Conservation (phyloP, 1,284 basidiomycete genomes). For the Nidula niveotomentosa region DNA sequence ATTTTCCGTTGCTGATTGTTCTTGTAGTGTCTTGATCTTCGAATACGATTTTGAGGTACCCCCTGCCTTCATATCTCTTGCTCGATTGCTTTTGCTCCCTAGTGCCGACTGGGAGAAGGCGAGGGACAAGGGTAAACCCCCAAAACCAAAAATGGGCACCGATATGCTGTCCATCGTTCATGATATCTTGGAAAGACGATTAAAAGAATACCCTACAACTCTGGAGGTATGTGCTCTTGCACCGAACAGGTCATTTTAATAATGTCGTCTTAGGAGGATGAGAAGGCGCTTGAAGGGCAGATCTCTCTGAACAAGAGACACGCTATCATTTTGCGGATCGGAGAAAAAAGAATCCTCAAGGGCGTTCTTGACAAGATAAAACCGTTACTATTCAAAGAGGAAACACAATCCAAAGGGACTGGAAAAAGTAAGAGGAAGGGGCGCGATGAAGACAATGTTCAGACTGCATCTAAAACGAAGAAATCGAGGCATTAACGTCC, state of each 20-base stretch:
- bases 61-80: slow-evolving; percentile 67
- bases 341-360: slow-evolving; percentile 76
- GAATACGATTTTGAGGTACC: slow-evolving; percentile 60
- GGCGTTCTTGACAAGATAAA: slow-evolving; percentile 29
- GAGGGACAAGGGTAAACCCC: slow-evolving; percentile 72
- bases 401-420: slow-evolving; percentile 3
- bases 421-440: slow-evolving; percentile 15
- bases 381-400: slow-evolving; percentile 5
- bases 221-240: slow-evolving; percentile 44
- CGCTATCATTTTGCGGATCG: slow-evolving; percentile 75
- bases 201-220: slow-evolving; percentile 57
- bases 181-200: slow-evolving; percentile 48
- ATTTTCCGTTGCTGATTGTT: no score
- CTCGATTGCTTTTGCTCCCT: slow-evolving; percentile 65
- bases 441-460: slow-evolving; percentile 3
- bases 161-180: slow-evolving; percentile 44
- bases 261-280: slow-evolving; percentile 42
- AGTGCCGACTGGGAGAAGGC: slow-evolving; percentile 65
- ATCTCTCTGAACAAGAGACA: slow-evolving; percentile 50
- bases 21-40: slow-evolving; percentile 58
- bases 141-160: slow-evolving; percentile 68
- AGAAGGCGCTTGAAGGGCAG: slow-evolving; percentile 43
- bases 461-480: slow-evolving; percentile 14
- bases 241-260: not conserved
- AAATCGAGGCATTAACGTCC: slow-evolving; percentile 12